These are phyloP conservation scores for Tetrapyrgos nigripes DNA, from an alignment of 1,284 basidiomycete genomes.

Conservation along the genomic window DNA sequence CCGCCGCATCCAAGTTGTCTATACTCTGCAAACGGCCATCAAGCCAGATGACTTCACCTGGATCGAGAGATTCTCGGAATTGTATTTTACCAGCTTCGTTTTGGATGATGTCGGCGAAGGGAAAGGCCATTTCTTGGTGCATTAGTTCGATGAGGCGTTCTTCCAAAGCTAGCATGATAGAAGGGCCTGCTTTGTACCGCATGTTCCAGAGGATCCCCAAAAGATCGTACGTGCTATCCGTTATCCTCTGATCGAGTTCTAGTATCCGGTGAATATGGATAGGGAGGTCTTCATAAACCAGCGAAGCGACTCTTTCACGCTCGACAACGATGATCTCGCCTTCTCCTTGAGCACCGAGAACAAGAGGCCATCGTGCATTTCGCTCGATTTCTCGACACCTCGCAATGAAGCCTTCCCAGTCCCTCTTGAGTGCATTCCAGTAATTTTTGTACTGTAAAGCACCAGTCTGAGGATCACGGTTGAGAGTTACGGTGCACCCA, in stretches of 20 bases:
- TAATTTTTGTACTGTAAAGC: constrained; percentile 80
- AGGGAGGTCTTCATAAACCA: constrained; percentile 72
- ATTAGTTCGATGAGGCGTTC: constrained; percentile 63
- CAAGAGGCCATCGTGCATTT: constrained; percentile 83
- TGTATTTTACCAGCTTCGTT: constrained; percentile 62
- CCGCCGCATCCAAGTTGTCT: constrained; percentile 60
- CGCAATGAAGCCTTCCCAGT: constrained; percentile 94
- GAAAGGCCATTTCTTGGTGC: constrained; percentile 77
- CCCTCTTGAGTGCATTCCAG: constrained; percentile 84
- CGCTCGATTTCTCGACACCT: constrained; percentile 88
- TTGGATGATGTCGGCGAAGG: constrained; percentile 74
- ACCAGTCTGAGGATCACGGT: constrained; percentile 80
- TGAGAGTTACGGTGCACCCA: constrained; percentile 81
- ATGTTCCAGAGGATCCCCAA: constrained; percentile 67
- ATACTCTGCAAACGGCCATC: constrained; percentile 60
- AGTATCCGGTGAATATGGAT: constrained; percentile 61
- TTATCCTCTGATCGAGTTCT: constrained; percentile 40
- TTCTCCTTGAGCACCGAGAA: constrained; percentile 59
- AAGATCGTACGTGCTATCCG: constrained; percentile 58
- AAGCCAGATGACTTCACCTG: constrained; percentile 65
- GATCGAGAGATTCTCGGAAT: constrained; percentile 62
- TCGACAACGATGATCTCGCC: constrained; percentile 72
- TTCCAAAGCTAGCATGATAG: constrained; percentile 62
- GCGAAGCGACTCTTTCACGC: constrained; percentile 74
- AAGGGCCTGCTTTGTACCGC: constrained; percentile 61